Evolutionary conservation across 306 rosid genomes (phyloP), one percentile per base, ranked within the genome.

Genomic region (Chamaecrista fasciculata): DNA sequence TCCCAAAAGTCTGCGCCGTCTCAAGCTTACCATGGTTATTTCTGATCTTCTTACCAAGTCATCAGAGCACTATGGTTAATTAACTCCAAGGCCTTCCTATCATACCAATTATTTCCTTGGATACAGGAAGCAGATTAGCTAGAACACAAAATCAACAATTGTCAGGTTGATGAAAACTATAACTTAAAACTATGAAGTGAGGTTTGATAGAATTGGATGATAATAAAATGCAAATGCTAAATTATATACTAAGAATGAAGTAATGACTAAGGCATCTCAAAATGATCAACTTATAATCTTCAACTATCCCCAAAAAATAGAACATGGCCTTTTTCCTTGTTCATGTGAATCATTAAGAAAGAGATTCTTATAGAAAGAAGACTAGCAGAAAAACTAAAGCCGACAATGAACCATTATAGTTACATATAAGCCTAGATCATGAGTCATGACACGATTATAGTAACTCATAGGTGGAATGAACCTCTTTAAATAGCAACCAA

Each of bases 1-100:
- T 77, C 92, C 93, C 87, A 89, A 82, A 52, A 92, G 90, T 60
- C 85, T 85, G 75, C 96, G 91, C 72, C 96, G 77, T 82, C 97
- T 78, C 76, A 89, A 81, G 83, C 97, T 91, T 81, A 89, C 97
- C 96, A 91, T 88, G 58, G 73, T 80, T 57, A 71, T 49, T 62
- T 60, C 18, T 42, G 6, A 47, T 47, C 29, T 57, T 70, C 58
- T 55, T 34, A 66, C 52, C 56, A 71, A 42, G 72, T 74, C 63
- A 36, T 62, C 24, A 1, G 25, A 55, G 71, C 48, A 62, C 31
- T 49, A 31, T 48, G 40, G 11, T 70, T 21, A 47, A 46, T 70
- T 21, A 47, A 46, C 46, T 10, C 28, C 8, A 33, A 59, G 34
- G 65, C 46, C 72, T 66, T 24, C 36, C 66, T 14, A 74, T 56